Base-by-base conservation (phyloP, 2,329 filamentous ascomycete species). In the Metarhizium guizhouense region DNA sequence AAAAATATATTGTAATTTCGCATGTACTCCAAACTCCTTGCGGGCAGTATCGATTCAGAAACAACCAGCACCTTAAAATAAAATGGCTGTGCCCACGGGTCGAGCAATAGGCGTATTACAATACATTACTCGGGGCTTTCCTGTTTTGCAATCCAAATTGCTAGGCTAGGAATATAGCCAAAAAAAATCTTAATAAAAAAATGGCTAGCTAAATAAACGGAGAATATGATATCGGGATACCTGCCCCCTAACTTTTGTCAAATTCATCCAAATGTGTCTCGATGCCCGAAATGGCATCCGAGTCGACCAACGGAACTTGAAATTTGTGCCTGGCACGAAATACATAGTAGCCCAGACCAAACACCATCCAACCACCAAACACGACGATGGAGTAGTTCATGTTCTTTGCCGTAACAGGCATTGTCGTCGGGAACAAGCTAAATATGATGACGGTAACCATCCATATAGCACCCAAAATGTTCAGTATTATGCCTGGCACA, bases 351-450 rank as follows among this genome's bases (percentile, higher is more conserved):
- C 65, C 34, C 0, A 62, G 61, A 0, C 73, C 72, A 36, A 70
- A 63, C 0, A 66, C 30, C 0, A 70, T 52, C 73, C 72, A 76
- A 0, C 69, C 74, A 3, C 64, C 64, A 60, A 76, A 61, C 0
- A 78, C 73, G 0, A 76, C 73, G 38, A 67, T 67, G 0, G 70
- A 69, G 55, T 78, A 78, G 47, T 78, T 79, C 74, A 79, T 78
- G 16, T 70, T 74, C 40, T 72, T 65, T 0, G 68, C 56, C 1
- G 71, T 73, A 0, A 75, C 71, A 0, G 74, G 76, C 61, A 72
- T 64, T 0, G 62, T 55, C 1, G 66, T 67, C 1, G 75, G 76
- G 40, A 79, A 76, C 0, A 68, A 74, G 59, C 75, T 75, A 45
- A 79, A 75, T 1, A 77, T 57, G 40, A 75, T 70, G 0, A 72